Percentiles rank a stretch among this genome's conserved stretches.
phyloP scores from a whole-genome alignment of 352 stramenopile species.

The Phytophthora niederhauseri region DNA sequence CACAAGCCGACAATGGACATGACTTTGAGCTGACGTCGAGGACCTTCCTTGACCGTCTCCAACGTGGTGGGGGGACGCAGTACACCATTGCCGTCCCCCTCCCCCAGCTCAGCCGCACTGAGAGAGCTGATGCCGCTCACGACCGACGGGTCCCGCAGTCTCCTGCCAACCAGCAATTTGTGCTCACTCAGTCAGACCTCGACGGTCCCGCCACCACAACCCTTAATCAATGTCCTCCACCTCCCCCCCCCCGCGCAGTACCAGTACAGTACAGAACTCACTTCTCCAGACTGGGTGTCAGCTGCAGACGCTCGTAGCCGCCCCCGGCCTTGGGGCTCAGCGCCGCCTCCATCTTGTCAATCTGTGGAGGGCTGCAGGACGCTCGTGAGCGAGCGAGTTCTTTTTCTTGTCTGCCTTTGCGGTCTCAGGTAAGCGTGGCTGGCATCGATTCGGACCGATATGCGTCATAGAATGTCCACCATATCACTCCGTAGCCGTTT shows the following conservation, averaged over 20 bases:
- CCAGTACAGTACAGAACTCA: slow-evolving; percentile 3
- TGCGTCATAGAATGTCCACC: neutral
- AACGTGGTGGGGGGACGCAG: slow-evolving; percentile 28
- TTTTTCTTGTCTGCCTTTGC: slow-evolving; percentile 16
- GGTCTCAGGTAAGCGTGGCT: slow-evolving; percentile 21
- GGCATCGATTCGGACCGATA: slow-evolving; percentile 9
- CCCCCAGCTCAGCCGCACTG: slow-evolving; percentile 42
- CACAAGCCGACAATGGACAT: slow-evolving; percentile 61
- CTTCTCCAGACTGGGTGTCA: slow-evolving; percentile 36
- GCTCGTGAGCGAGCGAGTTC: slow-evolving; percentile 11
- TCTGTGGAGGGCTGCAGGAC: slow-evolving; percentile 1
- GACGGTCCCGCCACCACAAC: slow-evolving; percentile 8
- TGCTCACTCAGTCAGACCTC: slow-evolving; percentile 1
- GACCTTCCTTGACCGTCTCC: slow-evolving; percentile 48
- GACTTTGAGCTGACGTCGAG: slow-evolving; percentile 57
- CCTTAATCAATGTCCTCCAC: slow-evolving; percentile 24
- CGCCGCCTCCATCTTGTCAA: slow-evolving; percentile 27
- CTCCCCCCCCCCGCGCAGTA: neutral
- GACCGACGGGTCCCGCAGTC: slow-evolving; percentile 24
- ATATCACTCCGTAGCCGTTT: slow-evolving; percentile 20
- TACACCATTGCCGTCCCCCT: slow-evolving; percentile 21
- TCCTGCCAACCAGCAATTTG: slow-evolving; percentile 10
- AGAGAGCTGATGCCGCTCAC: slow-evolving; percentile 24
- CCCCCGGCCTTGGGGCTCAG: slow-evolving; percentile 30
- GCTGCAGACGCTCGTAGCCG: slow-evolving; percentile 30